phyloP scores from a whole-genome alignment of 2,329 filamentous ascomycete species.

The Aspergillus fumigatiaffinis region DNA sequence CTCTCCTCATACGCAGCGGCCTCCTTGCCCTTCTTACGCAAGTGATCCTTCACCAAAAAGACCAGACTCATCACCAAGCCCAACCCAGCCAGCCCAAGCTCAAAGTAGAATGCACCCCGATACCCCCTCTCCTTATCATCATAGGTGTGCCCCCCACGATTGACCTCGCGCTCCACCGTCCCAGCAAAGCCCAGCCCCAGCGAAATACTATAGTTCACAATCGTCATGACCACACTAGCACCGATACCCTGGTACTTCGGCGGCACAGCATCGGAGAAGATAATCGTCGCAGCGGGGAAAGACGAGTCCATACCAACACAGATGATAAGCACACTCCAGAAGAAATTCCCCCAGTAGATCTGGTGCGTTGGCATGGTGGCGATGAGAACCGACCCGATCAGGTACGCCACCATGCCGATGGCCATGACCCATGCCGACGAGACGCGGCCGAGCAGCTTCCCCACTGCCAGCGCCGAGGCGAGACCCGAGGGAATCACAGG shows the following conservation, averaged over 20 bases:
- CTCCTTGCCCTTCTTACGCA: not conserved
- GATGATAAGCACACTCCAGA: conserved; percentile 1
- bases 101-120: conserved; percentile 6
- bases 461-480: conserved; percentile 7
- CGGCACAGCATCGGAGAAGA: conserved; percentile 7
- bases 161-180: conserved; percentile 9
- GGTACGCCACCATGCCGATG: conserved; percentile 8
- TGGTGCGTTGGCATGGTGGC: conserved; percentile 5
- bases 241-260: conserved; percentile 11
- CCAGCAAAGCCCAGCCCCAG: conserved; percentile 14
- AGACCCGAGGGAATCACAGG: conserved; percentile 12
- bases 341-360: conserved; percentile 11
- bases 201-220: conserved; percentile 12
- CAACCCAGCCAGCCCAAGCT: conserved; percentile 5
- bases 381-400: conserved; percentile 8
- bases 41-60: conserved; percentile 1
- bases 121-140: conserved; percentile 8
- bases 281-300: conserved; percentile 12
- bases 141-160: conserved; percentile 1
- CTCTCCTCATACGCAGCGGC: not conserved
- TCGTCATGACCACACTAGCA: conserved; percentile 8
- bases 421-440: conserved; percentile 11
- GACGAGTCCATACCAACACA: conserved; percentile 10
- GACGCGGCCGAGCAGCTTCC: conserved; percentile 12
- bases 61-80: not conserved